These are phyloP conservation scores for Pseudopyrenochaeta lycopersici DNA, from an alignment of 2,329 filamentous ascomycete genomes.

Conservation along the genomic window DNA sequence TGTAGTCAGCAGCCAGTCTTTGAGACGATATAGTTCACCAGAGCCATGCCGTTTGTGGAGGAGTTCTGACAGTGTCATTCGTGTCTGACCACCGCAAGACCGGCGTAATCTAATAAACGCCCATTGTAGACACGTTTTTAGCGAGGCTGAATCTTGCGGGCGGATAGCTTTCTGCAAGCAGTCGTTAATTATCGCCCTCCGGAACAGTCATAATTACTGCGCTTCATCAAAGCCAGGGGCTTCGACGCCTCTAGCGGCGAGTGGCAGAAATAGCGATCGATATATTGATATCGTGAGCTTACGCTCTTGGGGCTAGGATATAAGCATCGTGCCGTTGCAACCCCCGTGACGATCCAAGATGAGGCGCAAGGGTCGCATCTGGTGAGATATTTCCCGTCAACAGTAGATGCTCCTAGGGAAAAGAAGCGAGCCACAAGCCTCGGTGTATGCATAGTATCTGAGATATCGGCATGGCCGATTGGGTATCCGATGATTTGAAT, in stretches of 20 bases:
- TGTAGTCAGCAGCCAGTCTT: not conserved
- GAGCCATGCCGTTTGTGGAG: not conserved
- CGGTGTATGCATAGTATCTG: not conserved
- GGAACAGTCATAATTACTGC: not conserved
- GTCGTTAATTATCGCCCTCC: not conserved
- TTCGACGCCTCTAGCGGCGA: too few species aligned
- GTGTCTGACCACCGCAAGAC: slow-evolving; percentile 1
- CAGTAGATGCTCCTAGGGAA: not conserved
- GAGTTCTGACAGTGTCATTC: not conserved
- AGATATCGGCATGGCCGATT: slow-evolving; percentile 2
- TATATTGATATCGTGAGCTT: too few species aligned
- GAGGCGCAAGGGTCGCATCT: not conserved
- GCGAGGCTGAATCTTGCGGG: not conserved
- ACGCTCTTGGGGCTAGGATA: not conserved
- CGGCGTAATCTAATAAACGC: not conserved
- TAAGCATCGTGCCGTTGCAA: not conserved
- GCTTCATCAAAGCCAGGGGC: too few species aligned
- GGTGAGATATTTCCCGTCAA: not conserved
- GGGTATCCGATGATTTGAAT: not conserved
- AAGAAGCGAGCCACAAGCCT: slow-evolving; percentile 1
- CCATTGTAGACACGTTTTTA: not conserved
- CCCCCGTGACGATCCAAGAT: not conserved
- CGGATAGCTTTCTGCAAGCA: not conserved
- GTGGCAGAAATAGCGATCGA: too few species aligned
- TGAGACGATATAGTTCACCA: not conserved